These are phyloP conservation scores for Scutellaria galericulata DNA, from an alignment of 257 asterid genomes.

Conservation along the genomic window DNA sequence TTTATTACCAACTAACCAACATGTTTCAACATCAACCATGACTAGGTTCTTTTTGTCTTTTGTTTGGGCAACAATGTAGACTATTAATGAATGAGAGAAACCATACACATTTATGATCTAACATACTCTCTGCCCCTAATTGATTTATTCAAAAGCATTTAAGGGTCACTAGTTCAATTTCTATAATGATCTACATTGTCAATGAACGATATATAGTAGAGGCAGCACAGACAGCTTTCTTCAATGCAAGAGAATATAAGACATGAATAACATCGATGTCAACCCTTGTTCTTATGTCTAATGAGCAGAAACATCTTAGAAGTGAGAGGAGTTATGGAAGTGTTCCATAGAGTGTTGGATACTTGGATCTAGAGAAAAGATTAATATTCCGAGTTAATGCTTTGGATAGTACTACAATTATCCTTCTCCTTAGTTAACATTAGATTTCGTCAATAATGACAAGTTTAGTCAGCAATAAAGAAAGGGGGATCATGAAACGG, in stretches of 20 bases:
- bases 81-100: neutral
- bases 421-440: neutral
- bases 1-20: conserved; percentile 23
- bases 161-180: neutral
- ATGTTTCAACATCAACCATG: conserved; percentile 27
- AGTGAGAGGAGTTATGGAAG: neutral
- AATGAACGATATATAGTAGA: neutral
- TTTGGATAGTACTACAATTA: neutral
- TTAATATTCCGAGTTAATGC: neutral
- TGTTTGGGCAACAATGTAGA: conserved; percentile 1
- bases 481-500: conserved; percentile 19
- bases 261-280: conserved; percentile 19
- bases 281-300: conserved; percentile 9
- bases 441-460: neutral
- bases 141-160: conserved; percentile 14
- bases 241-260: neutral
- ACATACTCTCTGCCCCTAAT: neutral
- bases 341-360: conserved; percentile 1
- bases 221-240: neutral
- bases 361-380: neutral
- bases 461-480: conserved; percentile 19
- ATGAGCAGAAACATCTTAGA: neutral
- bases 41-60: conserved; percentile 10
- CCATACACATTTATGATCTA: neutral
- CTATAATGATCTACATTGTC: conserved; percentile 4